These are phyloP conservation scores for Fusarium sp. DNA, from an alignment of 2,329 filamentous ascomycete species.

Conservation along the genomic window DNA sequence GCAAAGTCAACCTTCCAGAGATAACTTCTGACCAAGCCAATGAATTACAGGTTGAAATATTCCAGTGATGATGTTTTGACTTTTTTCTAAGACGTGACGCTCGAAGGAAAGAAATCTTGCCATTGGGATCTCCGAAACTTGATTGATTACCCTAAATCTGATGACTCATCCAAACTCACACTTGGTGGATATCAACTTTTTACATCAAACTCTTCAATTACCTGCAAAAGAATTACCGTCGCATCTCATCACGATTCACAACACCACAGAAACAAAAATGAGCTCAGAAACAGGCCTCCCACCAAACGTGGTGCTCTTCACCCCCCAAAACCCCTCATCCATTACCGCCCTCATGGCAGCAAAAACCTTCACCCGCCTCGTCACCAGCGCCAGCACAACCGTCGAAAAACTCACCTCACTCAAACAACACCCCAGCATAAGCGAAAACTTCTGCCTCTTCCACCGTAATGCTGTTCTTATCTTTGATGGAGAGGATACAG, in stretches of 20 bases:
- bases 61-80: too few species aligned
- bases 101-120: too few species aligned
- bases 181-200: background rate
- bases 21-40: too few species aligned
- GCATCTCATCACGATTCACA: fast-evolving
- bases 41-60: too few species aligned
- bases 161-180: background rate
- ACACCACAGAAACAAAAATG: too few species aligned
- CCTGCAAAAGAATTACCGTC: background rate
- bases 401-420: background rate
- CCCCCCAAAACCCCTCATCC: background rate
- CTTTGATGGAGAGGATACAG: background rate
- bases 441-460: slow-evolving; percentile 3
- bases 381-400: slow-evolving; percentile 7
- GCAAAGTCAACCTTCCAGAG: too few species aligned
- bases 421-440: background rate
- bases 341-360: background rate
- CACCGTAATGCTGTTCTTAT: slow-evolving; percentile 12
- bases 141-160: background rate
- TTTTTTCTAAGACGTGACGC: too few species aligned
- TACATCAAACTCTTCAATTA: background rate
- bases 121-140: too few species aligned
- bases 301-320: slow-evolving; percentile 6
- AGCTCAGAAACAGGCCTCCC: background rate
- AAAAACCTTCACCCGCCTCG: slow-evolving; percentile 5